These are phyloP conservation scores for Cymbopogon flexuosus DNA, from an alignment of 202 grass and related monocot species.

Conservation along the genomic window DNA sequence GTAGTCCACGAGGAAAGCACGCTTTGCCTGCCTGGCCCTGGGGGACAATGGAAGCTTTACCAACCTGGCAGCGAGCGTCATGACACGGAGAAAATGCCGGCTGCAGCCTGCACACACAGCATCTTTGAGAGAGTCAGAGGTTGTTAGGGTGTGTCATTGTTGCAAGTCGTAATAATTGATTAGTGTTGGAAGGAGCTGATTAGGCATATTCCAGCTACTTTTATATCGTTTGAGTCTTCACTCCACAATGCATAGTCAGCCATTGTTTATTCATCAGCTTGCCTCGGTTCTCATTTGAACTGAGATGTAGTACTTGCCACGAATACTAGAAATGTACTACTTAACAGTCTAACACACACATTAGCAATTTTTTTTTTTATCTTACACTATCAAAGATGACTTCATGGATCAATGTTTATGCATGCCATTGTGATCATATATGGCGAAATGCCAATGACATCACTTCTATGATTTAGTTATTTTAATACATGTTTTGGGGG, in stretches of 20 bases:
- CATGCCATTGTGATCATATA: not conserved
- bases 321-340: not conserved
- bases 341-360: not conserved
- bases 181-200: not conserved
- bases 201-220: not conserved
- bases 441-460: too few relatives aligned
- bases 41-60: conserved; percentile 5
- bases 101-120: not conserved
- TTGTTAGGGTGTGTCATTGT: not conserved
- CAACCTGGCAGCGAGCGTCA: not conserved
- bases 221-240: not conserved
- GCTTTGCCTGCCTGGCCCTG: too few relatives aligned
- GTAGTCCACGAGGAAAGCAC: too few relatives aligned
- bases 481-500: not conserved
- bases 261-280: not conserved
- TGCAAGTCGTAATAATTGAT: not conserved
- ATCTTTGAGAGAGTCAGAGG: not conserved
- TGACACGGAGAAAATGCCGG: not conserved
- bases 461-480: not conserved
- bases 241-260: not conserved
- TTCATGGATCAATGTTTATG: not conserved
- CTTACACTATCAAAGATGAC: not conserved
- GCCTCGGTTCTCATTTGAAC: not conserved
- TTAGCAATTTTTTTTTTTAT: not conserved
- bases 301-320: not conserved